Percentiles rank a stretch among this genome's conserved stretches.
Conservation (phyloP, 139 green algal genomes). For the Mychonastes homosphaera region DNA sequence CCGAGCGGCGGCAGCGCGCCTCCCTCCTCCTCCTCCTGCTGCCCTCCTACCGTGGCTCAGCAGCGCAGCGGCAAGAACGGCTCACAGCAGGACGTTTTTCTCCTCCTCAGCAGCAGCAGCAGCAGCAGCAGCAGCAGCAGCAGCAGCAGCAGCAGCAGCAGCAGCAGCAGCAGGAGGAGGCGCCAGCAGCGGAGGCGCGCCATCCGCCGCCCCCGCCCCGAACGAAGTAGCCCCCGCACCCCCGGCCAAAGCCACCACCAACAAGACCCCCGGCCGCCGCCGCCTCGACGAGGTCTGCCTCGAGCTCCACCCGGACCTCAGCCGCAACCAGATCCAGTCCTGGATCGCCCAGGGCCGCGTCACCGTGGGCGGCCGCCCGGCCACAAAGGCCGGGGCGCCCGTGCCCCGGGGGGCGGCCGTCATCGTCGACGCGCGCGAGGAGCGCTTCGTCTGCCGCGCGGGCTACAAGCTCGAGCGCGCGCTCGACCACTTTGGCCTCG, state of each 20-base stretch:
- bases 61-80: no score
- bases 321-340: slow-evolving; percentile 72
- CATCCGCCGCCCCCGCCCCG: background rate
- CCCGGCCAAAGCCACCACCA: background rate
- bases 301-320: slow-evolving; percentile 59
- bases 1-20: no score
- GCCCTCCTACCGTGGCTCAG: no score
- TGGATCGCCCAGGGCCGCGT: slow-evolving; percentile 91
- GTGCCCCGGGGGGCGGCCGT: slow-evolving; percentile 43
- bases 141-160: background rate
- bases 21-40: no score
- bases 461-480: slow-evolving; percentile 91
- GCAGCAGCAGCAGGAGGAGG: background rate
- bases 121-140: background rate
- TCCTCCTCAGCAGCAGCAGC: background rate
- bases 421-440: slow-evolving; percentile 52
- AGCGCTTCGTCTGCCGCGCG: slow-evolving; percentile 73
- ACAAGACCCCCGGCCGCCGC: no score
- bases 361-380: slow-evolving; percentile 40
- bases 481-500: slow-evolving; percentile 69
- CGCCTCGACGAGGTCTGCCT: slow-evolving; percentile 81
- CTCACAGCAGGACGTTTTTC: no score
- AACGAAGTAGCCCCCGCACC: background rate
- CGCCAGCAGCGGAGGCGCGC: background rate
- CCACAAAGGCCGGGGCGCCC: slow-evolving; percentile 62